Evolutionary conservation across 129 eudicot genomes (phyloP).

Genomic region (Artemisia tridentata): DNA sequence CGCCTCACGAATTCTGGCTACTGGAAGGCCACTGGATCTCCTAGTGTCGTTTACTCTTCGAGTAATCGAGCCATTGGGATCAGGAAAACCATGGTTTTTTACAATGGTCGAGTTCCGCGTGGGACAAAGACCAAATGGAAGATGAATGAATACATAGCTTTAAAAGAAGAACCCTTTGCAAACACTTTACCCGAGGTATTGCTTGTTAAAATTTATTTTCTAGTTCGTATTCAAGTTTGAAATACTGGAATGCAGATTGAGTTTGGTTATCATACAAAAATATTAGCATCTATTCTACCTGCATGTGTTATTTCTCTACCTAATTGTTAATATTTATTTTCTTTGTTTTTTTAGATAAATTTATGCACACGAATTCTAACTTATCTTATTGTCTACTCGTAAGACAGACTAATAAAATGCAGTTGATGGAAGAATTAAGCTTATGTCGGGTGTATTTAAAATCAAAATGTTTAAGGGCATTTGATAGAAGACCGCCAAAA

Average conservation of each 20-base stretch:
- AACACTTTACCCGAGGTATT: conserved; percentile 30
- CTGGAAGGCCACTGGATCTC: conserved; percentile 82
- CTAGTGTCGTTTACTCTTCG: conserved; percentile 51
- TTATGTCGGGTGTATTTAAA: conserved; percentile 55
- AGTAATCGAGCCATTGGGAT: conserved; percentile 41
- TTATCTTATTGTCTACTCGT: not conserved
- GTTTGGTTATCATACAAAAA: not conserved
- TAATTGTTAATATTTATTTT: not conserved
- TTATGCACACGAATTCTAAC: not conserved
- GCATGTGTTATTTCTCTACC: not conserved
- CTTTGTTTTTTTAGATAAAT: not conserved
- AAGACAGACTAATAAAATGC: not conserved
- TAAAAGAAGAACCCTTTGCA: conserved; percentile 32
- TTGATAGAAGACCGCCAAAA: conserved; percentile 47
- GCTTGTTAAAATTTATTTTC: not conserved
- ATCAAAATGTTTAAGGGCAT: conserved; percentile 47
- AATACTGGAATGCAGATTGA: not conserved
- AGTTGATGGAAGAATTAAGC: conserved; percentile 54
- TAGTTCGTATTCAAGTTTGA: not conserved
- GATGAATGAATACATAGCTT: conserved; percentile 66
- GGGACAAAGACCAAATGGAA: conserved; percentile 68
- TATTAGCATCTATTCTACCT: not conserved
- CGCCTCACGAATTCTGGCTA: conserved; percentile 53
- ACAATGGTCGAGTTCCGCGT: conserved; percentile 57
- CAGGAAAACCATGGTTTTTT: conserved; percentile 68